Percentiles rank a stretch among this genome's conserved stretches.
phyloP scores from a whole-genome alignment of 2,329 filamentous ascomycete species.

The Cladosporium austrohemisphaericum region DNA sequence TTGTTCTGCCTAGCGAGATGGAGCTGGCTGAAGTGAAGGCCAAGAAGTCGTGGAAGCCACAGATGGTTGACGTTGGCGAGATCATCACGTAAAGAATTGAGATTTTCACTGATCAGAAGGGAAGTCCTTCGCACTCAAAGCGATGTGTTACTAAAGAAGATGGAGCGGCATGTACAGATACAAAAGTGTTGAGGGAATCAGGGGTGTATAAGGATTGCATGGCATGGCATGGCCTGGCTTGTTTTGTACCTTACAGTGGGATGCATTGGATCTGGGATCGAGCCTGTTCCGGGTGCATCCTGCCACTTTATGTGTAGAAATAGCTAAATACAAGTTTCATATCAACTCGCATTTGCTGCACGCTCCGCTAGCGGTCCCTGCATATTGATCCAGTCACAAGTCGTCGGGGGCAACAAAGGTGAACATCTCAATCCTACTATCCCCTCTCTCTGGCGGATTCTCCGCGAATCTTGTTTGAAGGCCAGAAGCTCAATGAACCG shows the following conservation, averaged over 20 bases:
- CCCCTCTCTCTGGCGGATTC: no score
- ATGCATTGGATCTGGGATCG: no score
- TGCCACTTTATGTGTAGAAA: slow-evolving; percentile 1
- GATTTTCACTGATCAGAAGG: not conserved
- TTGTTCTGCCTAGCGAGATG: slow-evolving; percentile 49
- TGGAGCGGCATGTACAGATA: slow-evolving; percentile 10
- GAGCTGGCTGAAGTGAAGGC: slow-evolving; percentile 31
- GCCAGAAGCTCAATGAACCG: no score
- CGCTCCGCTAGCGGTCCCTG: no score
- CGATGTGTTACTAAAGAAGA: slow-evolving; percentile 5
- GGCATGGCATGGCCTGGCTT: not conserved
- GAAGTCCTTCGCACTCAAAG: not conserved
- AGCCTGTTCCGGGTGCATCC: no score
- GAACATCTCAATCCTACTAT: no score
- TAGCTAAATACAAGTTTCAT: slow-evolving; percentile 9
- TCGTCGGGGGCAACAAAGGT: no score
- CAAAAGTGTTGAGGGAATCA: not conserved
- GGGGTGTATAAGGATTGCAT: slow-evolving; percentile 3
- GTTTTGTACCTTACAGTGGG: not conserved
- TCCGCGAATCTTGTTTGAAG: no score
- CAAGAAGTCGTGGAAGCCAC: slow-evolving; percentile 48
- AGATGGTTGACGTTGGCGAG: slow-evolving; percentile 56
- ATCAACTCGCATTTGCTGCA: not conserved
- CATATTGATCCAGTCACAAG: no score
- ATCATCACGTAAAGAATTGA: slow-evolving; percentile 41